Evolutionary conservation across 208 protist species (phyloP).

Genomic region (Crithidia sp.): DNA sequence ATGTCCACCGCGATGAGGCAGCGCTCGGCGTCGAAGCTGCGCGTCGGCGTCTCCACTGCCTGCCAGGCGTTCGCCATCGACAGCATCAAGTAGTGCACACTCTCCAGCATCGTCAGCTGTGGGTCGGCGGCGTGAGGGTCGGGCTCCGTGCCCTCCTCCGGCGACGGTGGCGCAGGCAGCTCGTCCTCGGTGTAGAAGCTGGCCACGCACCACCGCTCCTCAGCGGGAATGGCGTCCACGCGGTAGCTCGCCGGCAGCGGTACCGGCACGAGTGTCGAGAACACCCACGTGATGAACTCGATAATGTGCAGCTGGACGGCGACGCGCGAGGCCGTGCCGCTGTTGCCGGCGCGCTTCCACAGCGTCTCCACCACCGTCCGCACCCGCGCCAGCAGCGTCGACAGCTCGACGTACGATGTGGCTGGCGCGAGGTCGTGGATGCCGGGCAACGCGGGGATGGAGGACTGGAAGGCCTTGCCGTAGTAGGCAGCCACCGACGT

Average conservation of each 20-base stretch:
- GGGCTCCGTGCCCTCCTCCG: background rate
- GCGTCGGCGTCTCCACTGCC: constrained; percentile 75
- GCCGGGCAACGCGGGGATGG: constrained; percentile 34
- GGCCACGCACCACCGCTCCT: constrained; percentile 30
- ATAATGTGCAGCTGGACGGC: constrained; percentile 82
- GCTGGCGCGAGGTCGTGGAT: constrained; percentile 30
- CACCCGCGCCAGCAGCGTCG: constrained; percentile 24
- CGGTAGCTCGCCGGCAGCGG: constrained; percentile 33
- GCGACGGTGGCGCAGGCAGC: background rate
- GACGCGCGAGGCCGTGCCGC: constrained; percentile 69
- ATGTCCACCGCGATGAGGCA: constrained; percentile 66
- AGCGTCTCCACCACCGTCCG: constrained; percentile 41
- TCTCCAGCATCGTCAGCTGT: constrained; percentile 50
- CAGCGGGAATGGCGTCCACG: constrained; percentile 19
- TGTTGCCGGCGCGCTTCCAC: constrained; percentile 58
- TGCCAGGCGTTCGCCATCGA: constrained; percentile 80
- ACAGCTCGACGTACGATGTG: constrained; percentile 36
- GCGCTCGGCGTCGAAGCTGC: constrained; percentile 69
- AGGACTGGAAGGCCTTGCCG: constrained; percentile 39
- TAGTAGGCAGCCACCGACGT: constrained; percentile 46
- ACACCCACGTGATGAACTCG: constrained; percentile 72
- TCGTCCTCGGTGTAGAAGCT: constrained; percentile 33
- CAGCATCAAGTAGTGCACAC: constrained; percentile 62
- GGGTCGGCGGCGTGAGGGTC: constrained; percentile 29
- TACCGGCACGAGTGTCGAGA: constrained; percentile 62